phyloP scores from a whole-genome alignment of 257 asterid species.

The Solanum arcanum region DNA sequence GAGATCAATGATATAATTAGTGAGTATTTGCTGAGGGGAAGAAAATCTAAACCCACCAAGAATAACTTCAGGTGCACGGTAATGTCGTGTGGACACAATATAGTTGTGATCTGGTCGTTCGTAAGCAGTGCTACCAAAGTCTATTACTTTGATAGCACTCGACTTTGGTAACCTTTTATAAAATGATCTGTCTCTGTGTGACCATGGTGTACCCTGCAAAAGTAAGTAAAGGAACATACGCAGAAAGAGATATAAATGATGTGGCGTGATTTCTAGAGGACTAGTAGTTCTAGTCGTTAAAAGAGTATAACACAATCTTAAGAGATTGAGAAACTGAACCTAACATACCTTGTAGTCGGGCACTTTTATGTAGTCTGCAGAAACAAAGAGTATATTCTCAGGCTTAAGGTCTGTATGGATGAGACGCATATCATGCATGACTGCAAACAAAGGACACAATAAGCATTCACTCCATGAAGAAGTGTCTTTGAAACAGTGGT shows the following conservation, averaged over 20 bases:
- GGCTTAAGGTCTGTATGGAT: slow-evolving; percentile 52
- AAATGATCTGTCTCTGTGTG: slow-evolving; percentile 22
- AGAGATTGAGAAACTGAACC: background rate
- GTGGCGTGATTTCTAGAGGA: background rate
- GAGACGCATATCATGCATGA: slow-evolving; percentile 45
- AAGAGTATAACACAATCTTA: background rate
- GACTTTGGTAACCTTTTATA: slow-evolving; percentile 39
- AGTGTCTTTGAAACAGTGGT: background rate
- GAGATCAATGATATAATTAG: background rate
- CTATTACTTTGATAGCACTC: slow-evolving; percentile 41
- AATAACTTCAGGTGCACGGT: slow-evolving; percentile 42
- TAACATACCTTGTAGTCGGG: slow-evolving; percentile 32
- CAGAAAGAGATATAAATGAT: background rate
- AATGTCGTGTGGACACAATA: slow-evolving; percentile 42
- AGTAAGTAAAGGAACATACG: background rate
- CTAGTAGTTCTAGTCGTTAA: background rate
- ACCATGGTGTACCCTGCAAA: slow-evolving; percentile 32
- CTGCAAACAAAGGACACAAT: slow-evolving; percentile 10
- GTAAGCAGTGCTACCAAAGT: slow-evolving; percentile 46
- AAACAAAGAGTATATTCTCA: slow-evolving; percentile 41
- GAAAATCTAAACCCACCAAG: slow-evolving; percentile 7
- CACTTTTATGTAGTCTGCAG: slow-evolving; percentile 33
- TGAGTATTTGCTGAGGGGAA: background rate
- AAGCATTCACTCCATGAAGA: background rate
- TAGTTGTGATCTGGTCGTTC: slow-evolving; percentile 38